Evolutionary conservation across 495 filamentous ascomycete species (phyloP).

Genomic region (Xylaria scruposa): DNA sequence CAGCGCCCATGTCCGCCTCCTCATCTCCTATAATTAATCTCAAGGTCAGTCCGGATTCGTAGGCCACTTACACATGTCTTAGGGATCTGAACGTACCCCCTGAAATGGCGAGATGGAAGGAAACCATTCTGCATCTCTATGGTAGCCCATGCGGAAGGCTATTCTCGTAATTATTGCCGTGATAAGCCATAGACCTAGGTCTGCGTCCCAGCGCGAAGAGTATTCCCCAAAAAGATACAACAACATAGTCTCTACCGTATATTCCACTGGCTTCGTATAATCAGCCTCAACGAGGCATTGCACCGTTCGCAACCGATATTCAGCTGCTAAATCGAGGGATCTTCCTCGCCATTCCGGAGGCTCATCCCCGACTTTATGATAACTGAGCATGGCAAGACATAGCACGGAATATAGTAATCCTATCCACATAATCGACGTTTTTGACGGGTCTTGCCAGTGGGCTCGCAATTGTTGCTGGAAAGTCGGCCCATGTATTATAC

Average conservation of each 20-base stretch:
- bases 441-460: constrained; percentile 85
- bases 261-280: constrained; percentile 83
- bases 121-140: constrained; percentile 87
- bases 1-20: constrained; percentile 86
- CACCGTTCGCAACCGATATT: constrained; percentile 81
- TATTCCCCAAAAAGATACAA: constrained; percentile 87
- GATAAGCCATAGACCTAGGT: constrained; percentile 82
- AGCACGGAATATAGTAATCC: constrained; percentile 88
- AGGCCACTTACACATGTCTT: background rate
- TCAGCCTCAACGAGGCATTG: constrained; percentile 88
- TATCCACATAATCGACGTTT: constrained; percentile 86
- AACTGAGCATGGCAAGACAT: constrained; percentile 89
- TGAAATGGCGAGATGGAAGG: constrained; percentile 83
- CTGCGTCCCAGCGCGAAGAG: constrained; percentile 77
- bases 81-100: constrained; percentile 53
- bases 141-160: constrained; percentile 94
- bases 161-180: constrained; percentile 80
- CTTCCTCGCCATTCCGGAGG: constrained; percentile 81
- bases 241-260: constrained; percentile 88
- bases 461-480: constrained; percentile 87
- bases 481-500: constrained; percentile 84
- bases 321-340: constrained; percentile 76
- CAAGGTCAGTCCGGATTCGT: constrained; percentile 8
- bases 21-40: constrained; percentile 69
- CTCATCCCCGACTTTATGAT: constrained; percentile 87